phyloP scores from a whole-genome alignment of 768 basidiomycete genomes.

The Suillus subluteus region DNA sequence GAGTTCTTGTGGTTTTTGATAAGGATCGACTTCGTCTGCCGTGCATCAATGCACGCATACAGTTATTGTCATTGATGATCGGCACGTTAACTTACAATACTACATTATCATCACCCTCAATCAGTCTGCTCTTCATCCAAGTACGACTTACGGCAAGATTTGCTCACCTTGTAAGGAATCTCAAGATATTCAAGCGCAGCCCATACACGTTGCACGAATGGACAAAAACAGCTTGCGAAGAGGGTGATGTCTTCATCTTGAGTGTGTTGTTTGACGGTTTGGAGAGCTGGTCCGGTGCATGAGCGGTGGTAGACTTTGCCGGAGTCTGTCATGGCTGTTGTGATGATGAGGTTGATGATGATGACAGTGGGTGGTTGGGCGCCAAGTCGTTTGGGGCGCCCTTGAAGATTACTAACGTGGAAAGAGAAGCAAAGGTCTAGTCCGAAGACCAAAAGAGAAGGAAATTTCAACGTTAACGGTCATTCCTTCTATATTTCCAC shows the following conservation, averaged over 20 bases:
- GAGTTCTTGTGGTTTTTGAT: conserved; percentile 79
- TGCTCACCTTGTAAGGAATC: conserved; percentile 68
- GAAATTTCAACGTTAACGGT: too few relatives aligned
- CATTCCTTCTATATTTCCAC: too few relatives aligned
- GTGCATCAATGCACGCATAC: background rate
- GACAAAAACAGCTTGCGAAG: conserved; percentile 77
- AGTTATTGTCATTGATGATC: background rate
- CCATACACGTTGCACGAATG: conserved; percentile 86
- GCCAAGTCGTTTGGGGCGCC: background rate
- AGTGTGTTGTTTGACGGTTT: conserved; percentile 55
- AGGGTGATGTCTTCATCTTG: conserved; percentile 59
- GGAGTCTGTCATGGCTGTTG: conserved; percentile 29
- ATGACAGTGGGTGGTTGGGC: background rate
- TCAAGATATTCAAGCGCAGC: conserved; percentile 69
- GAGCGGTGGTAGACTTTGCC: conserved; percentile 44
- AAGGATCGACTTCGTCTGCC: conserved; percentile 79
- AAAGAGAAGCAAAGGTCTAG: too few relatives aligned
- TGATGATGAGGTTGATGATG: background rate
- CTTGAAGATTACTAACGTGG: too few relatives aligned
- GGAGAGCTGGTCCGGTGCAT: conserved; percentile 55
- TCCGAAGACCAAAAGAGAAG: too few relatives aligned
- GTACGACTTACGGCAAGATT: conserved; percentile 7
- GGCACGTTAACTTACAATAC: conserved; percentile 41
- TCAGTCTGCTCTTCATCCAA: background rate
- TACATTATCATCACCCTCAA: conserved; percentile 14